Percentiles rank a stretch among this genome's conserved stretches.
Evolutionary conservation across 805 yeast species (phyloP).

Genomic region (Wickerhamiella bombiphila): DNA sequence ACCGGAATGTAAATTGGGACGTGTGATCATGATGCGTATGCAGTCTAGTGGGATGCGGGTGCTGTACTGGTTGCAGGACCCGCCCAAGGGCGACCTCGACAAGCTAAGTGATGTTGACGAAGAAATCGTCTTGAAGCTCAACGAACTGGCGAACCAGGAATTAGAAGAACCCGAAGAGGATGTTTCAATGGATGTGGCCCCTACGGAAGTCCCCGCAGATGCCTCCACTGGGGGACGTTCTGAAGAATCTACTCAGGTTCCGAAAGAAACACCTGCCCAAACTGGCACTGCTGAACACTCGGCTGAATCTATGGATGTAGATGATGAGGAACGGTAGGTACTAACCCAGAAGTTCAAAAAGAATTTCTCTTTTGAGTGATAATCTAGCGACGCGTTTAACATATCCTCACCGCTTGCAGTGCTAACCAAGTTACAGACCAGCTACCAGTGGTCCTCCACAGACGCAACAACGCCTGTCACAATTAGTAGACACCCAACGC

Average conservation of each 20-base stretch:
- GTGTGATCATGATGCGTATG: conserved; percentile 58
- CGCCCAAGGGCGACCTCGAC: conserved; percentile 43
- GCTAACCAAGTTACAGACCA: not conserved
- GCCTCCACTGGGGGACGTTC: not conserved
- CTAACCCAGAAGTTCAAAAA: no score
- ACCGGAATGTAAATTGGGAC: conserved; percentile 54
- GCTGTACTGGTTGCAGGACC: conserved; percentile 61
- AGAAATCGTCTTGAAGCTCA: conserved; percentile 33
- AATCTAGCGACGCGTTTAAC: no score
- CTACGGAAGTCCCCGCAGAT: not conserved
- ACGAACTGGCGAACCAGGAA: conserved; percentile 25
- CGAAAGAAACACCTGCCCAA: not conserved
- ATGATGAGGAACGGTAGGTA: not conserved
- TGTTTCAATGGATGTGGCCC: conserved; percentile 3
- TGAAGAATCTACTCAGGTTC: not conserved
- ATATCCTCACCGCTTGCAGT: not conserved
- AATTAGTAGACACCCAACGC: conserved; percentile 6
- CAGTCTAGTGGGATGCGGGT: conserved; percentile 44
- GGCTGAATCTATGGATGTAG: conserved; percentile 1
- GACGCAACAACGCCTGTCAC: conserved; percentile 2
- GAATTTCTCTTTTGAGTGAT: no score
- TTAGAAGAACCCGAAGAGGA: conserved; percentile 13
- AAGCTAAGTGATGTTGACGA: conserved; percentile 47
- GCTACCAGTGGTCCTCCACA: not conserved
- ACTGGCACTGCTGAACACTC: conserved; percentile 1